Conservation (phyloP, 2,329 filamentous ascomycete genomes). For the Trichoderma harzianum region DNA sequence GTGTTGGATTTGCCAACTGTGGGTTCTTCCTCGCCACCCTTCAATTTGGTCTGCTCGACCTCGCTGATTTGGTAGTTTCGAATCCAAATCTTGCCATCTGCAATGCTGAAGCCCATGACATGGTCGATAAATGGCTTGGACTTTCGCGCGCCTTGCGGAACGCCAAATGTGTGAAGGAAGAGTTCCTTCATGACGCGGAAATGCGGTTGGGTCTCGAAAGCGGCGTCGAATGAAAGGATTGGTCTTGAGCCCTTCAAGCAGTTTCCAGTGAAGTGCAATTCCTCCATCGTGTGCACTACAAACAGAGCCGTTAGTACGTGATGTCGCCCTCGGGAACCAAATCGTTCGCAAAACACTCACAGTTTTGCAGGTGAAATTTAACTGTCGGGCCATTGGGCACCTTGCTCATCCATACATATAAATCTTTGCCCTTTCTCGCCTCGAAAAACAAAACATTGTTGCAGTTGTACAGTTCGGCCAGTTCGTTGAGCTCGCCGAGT, state of each 20-base stretch:
- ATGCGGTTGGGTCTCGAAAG: slow-evolving; percentile 79
- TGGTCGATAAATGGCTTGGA: slow-evolving; percentile 96
- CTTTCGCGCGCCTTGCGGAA: slow-evolving; percentile 82
- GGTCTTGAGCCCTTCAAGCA: slow-evolving; percentile 91
- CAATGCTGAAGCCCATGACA: slow-evolving; percentile 86
- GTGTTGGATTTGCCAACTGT: slow-evolving; percentile 48
- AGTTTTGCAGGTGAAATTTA: slow-evolving; percentile 74
- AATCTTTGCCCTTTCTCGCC: slow-evolving; percentile 87
- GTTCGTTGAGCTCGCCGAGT: slow-evolving; percentile 75
- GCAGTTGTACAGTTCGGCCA: slow-evolving; percentile 78
- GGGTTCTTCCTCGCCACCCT: slow-evolving; percentile 38
- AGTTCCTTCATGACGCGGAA: slow-evolving; percentile 84
- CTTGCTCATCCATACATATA: slow-evolving; percentile 92
- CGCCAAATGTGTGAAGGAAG: slow-evolving; percentile 85
- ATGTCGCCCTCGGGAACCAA: neutral
- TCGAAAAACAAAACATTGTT: slow-evolving; percentile 96
- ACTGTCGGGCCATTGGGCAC: slow-evolving; percentile 67
- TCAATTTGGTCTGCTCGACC: slow-evolving; percentile 59
- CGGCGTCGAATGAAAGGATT: slow-evolving; percentile 84
- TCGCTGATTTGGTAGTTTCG: slow-evolving; percentile 92
- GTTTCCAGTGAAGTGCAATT: slow-evolving; percentile 95
- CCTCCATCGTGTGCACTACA: slow-evolving; percentile 88
- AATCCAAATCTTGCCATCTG: slow-evolving; percentile 94
- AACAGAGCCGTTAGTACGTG: slow-evolving; percentile 24
- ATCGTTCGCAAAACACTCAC: slow-evolving; percentile 40